Conservation (phyloP, 2,329 filamentous ascomycete genomes). For the Pezicula neosporulosa region DNA sequence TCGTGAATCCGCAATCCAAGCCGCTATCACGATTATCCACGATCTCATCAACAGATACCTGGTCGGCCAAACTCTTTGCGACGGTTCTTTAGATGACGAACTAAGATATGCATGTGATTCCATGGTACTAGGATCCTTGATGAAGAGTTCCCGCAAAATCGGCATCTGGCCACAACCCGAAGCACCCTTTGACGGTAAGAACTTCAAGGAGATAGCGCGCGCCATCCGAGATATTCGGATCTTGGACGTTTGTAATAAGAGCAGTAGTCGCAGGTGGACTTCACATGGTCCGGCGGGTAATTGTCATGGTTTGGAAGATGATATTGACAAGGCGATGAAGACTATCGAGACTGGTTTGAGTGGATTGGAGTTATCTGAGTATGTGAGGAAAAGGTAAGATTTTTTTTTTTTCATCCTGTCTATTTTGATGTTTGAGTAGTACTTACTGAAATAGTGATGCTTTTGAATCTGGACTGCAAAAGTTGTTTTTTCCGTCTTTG, state of each 20-base stretch:
- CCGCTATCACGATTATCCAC: constrained; percentile 12
- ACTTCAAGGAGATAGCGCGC: constrained; percentile 13
- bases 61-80: constrained; percentile 11
- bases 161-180: constrained; percentile 21
- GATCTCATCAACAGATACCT: constrained; percentile 16
- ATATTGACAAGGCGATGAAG: constrained; percentile 13
- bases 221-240: constrained; percentile 17
- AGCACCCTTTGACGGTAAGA: constrained; percentile 15
- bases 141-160: constrained; percentile 19
- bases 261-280: constrained; percentile 13
- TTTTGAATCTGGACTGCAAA: constrained; percentile 2
- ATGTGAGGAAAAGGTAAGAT: constrained; percentile 12
- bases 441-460: constrained; percentile 8
- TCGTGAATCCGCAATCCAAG: constrained; percentile 12
- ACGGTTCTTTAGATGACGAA: constrained; percentile 11
- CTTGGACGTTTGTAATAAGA: constrained; percentile 18
- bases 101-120: constrained; percentile 16
- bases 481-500: neutral
- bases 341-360: constrained; percentile 10
- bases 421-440: neutral
- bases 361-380: constrained; percentile 14
- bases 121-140: constrained; percentile 21
- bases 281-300: constrained; percentile 13
- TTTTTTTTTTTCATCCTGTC: neutral
- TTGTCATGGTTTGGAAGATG: constrained; percentile 16